These are phyloP conservation scores for Penicillium sp. DNA, from an alignment of 2,329 filamentous ascomycete species.

Conservation along the genomic window DNA sequence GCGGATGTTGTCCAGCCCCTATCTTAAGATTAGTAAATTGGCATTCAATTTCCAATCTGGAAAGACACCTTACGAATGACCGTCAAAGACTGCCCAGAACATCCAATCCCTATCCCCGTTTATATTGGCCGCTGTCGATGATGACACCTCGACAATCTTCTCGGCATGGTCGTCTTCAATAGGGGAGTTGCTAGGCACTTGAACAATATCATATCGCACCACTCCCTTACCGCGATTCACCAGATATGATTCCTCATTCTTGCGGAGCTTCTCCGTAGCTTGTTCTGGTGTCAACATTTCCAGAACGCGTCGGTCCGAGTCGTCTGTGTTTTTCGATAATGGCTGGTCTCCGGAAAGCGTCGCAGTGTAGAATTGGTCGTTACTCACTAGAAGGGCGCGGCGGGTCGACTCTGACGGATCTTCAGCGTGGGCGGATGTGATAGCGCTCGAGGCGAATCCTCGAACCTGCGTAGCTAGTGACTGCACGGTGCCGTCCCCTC, in stretches of 20 bases:
- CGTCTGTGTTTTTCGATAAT: conserved; percentile 83
- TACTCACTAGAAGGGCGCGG: conserved; percentile 80
- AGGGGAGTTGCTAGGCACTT: conserved; percentile 93
- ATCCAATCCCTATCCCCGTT: conserved; percentile 83
- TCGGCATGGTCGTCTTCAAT: conserved; percentile 99
- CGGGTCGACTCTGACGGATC: conserved; percentile 58
- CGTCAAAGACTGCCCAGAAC: conserved; percentile 99
- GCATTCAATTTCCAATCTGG: background rate
- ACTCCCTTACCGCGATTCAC: conserved; percentile 90
- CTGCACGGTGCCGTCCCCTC: conserved; percentile 39
- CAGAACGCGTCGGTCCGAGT: conserved; percentile 80
- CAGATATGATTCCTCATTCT: conserved; percentile 87
- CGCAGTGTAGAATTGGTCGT: conserved; percentile 86
- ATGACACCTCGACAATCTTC: conserved; percentile 91
- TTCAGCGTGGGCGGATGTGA: conserved; percentile 38
- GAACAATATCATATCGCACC: conserved; percentile 90
- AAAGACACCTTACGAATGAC: conserved; percentile 72
- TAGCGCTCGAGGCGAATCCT: conserved; percentile 30
- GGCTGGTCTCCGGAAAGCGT: conserved; percentile 83
- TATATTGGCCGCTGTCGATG: conserved; percentile 58
- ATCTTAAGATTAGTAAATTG: conserved; percentile 22
- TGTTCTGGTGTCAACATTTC: conserved; percentile 98
- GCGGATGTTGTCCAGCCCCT: conserved; percentile 98
- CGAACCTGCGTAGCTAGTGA: conserved; percentile 31
- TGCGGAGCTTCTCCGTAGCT: conserved; percentile 83